Evolutionary conservation across 75 land plant species (phyloP).

Genomic region (Chamaecyparis obtusa): DNA sequence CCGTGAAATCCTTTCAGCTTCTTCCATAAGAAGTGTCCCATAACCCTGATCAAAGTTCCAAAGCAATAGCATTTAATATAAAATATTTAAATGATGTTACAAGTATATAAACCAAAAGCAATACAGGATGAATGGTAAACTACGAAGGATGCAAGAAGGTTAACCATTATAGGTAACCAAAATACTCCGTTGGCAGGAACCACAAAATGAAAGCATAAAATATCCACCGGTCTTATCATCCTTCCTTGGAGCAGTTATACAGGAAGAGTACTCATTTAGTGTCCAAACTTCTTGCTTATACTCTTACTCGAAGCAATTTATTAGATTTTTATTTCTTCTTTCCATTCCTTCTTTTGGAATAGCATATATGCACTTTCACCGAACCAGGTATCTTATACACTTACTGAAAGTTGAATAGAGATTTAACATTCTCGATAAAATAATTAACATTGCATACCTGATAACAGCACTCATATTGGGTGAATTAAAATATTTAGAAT

Average conservation of each 20-base stretch:
- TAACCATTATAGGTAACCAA: neutral
- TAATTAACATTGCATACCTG: neutral
- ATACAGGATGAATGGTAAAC: neutral
- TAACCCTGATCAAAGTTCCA: constrained; percentile 61
- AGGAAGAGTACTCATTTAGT: neutral
- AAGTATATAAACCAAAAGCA: neutral
- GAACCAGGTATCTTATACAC: neutral
- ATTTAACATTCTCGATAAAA: neutral
- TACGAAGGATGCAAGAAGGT: neutral
- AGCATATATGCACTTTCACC: neutral
- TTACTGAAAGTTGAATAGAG: neutral
- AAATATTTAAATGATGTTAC: neutral
- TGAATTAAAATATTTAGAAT: neutral
- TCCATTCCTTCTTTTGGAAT: neutral
- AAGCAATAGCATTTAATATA: neutral
- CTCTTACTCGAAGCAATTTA: neutral
- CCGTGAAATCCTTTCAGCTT: constrained; percentile 90
- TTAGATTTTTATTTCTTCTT: too few species aligned
- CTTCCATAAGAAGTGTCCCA: constrained; percentile 98
- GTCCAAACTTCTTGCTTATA: too few species aligned
- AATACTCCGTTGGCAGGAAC: neutral
- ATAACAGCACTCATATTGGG: neutral
- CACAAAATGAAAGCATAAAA: neutral
- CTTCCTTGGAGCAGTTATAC: neutral
- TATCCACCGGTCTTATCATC: neutral